Evolutionary conservation across 371 early-diverging fungal species (phyloP), one percentile per base, ranked within the genome.

Genomic region (Saksenaea vasiformis): DNA sequence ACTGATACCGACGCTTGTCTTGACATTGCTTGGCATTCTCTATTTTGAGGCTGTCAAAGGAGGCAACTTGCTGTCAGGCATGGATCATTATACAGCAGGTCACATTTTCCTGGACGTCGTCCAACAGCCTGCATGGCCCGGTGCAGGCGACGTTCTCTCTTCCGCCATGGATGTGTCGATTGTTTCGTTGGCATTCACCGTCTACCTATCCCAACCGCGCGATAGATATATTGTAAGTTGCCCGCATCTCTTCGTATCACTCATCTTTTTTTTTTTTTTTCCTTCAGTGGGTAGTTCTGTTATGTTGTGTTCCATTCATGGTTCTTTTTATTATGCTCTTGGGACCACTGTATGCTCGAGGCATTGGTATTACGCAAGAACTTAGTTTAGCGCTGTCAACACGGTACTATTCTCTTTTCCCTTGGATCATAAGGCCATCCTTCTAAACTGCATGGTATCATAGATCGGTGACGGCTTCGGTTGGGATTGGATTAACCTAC

Each of bases 391-490:
- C 64, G 0, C 66, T 74, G 62, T 64, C 61, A 13, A 56, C 66
- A 11, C 55, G 66, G 63, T 62, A 62, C 14, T 39, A 9, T 9
- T 9, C 39, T 37, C 13, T 37, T 58, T 59, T 14, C 11, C 3
- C 10, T 13, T 36, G 34, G 19, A 5, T 27, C 26, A 56, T 22
- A 35, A 56, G 28, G 28, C 38, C 19, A 56, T 38, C 54, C 24
- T 43, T 1, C 28, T 63, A 4, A 31, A 31, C 31, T 31, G 31
- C 31, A 31, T 17, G 14, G 37, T 24, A 57, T 38, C 60, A 56
- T 26, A 61, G 73, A 59, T 74, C 74, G 2, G 70, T 74, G 0
- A 77, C 73, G 1, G 68, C 77, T 19, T 70, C 77, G n/a, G 70
- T 77, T 51, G 77, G 73, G 56, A 77, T 77, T n/a, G 68, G 66